These are phyloP conservation scores for Diaporthe sp. DNA, from an alignment of 2,329 filamentous ascomycete genomes.

Conservation along the genomic window DNA sequence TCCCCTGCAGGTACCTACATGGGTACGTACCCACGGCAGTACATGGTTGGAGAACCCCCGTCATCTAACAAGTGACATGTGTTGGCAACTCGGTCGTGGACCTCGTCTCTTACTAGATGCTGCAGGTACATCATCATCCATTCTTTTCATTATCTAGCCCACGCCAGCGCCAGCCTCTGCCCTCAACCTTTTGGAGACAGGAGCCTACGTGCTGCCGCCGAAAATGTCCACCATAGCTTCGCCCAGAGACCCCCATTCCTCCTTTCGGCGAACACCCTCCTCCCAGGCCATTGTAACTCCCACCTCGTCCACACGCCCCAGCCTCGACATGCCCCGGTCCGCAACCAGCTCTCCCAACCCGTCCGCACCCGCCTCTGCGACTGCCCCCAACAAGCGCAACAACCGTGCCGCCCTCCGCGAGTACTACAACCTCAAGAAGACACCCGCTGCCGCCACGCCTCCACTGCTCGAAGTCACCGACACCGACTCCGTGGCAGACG, in stretches of 20 bases:
- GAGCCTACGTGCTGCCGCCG: background rate
- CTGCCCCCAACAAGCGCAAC: constrained; percentile 60
- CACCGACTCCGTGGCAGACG: constrained; percentile 45
- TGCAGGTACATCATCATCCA: background rate
- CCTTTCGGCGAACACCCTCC: constrained; percentile 69
- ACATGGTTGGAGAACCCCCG: background rate
- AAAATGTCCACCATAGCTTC: constrained; percentile 77
- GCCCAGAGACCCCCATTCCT: constrained; percentile 70
- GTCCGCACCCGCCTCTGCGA: constrained; percentile 27
- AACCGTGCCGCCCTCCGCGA: constrained; percentile 92
- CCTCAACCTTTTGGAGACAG: background rate
- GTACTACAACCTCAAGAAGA: constrained; percentile 87
- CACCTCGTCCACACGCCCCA: constrained; percentile 81
- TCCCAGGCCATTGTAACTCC: constrained; percentile 69
- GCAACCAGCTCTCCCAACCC: constrained; percentile 68
- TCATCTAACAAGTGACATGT: constrained; percentile 23
- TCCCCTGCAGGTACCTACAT: background rate
- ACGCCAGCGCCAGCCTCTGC: background rate
- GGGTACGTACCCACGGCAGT: background rate
- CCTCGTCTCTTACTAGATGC: background rate
- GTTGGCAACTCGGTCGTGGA: background rate
- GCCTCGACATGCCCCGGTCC: constrained; percentile 76
- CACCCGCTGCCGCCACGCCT: constrained; percentile 50
- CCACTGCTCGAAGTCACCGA: constrained; percentile 61
- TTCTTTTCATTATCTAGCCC: background rate